Evolutionary conservation across 805 yeast genomes (phyloP).

Genomic region (Saturnispora ahearnii): DNA sequence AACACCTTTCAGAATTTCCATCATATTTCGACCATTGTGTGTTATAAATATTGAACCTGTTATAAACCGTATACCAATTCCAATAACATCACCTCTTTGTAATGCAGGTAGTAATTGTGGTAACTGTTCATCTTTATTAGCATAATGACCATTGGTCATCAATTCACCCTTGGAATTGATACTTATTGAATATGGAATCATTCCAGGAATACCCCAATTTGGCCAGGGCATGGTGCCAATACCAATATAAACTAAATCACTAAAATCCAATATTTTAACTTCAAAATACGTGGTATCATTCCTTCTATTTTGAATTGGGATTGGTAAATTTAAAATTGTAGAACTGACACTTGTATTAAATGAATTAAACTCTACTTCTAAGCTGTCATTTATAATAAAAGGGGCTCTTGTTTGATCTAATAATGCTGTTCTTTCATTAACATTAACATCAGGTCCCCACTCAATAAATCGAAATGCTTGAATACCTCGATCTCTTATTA

Average conservation of each 20-base stretch:
- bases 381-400: conserved; percentile 25
- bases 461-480: conserved; percentile 25
- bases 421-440: conserved; percentile 8
- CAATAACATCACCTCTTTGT: conserved; percentile 45
- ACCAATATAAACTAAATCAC: conserved; percentile 48
- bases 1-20: conserved; percentile 43
- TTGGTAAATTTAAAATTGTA: conserved; percentile 25
- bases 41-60: conserved; percentile 46
- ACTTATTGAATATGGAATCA: conserved; percentile 57
- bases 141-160: conserved; percentile 39
- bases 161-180: conserved; percentile 67
- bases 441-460: conserved; percentile 25
- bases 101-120: conserved; percentile 41
- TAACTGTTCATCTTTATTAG: conserved; percentile 31
- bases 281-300: conserved; percentile 61
- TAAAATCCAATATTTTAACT: conserved; percentile 38
- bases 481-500: conserved; percentile 30
- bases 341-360: conserved; percentile 14
- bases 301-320: conserved; percentile 29
- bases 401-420: conserved; percentile 15
- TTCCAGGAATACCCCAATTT: conserved; percentile 66
- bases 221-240: conserved; percentile 69
- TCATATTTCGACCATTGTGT: conserved; percentile 44
- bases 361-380: conserved; percentile 25
- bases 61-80: conserved; percentile 42